Percentiles rank a stretch among this genome's conserved stretches.
These are phyloP conservation scores for Petunia axillaris DNA, from an alignment of 257 asterid genomes.

Conservation along the genomic window DNA sequence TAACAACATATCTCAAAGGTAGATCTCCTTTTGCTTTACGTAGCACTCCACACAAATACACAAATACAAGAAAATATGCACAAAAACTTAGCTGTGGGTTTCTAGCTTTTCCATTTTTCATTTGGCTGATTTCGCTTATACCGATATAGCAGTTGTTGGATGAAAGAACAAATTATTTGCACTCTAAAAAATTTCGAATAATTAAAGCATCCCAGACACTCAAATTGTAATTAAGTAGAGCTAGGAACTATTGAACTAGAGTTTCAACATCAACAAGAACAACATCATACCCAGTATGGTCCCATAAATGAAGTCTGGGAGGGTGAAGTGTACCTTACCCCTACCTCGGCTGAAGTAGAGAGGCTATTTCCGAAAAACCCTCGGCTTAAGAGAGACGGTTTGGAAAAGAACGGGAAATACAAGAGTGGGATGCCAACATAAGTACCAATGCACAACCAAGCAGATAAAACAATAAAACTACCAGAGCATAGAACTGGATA, in stretches of 20 bases:
- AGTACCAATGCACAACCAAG: no score
- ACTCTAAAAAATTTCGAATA: constrained; percentile 1
- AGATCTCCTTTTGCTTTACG: constrained; percentile 10
- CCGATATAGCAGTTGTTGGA: not conserved
- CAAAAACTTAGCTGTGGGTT: not conserved
- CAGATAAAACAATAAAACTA: no score
- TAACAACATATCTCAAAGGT: constrained; percentile 24
- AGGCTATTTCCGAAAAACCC: no score
- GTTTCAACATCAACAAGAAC: not conserved
- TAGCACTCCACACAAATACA: constrained; percentile 6
- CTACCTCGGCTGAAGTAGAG: no score
- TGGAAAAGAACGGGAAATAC: no score
- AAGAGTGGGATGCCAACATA: no score
- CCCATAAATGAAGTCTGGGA: no score
- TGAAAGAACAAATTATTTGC: not conserved
- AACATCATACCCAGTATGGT: no score
- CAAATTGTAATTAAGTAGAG: constrained; percentile 12
- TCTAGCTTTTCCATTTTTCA: not conserved
- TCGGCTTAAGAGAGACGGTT: no score
- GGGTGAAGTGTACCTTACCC: no score
- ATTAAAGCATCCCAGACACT: not conserved
- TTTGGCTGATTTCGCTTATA: not conserved
- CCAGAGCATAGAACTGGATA: no score
- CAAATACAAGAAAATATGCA: not conserved
- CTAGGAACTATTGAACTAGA: not conserved